Base-by-base conservation (phyloP, 78 protist genomes). In the Speleostelium caveatum region DNA sequence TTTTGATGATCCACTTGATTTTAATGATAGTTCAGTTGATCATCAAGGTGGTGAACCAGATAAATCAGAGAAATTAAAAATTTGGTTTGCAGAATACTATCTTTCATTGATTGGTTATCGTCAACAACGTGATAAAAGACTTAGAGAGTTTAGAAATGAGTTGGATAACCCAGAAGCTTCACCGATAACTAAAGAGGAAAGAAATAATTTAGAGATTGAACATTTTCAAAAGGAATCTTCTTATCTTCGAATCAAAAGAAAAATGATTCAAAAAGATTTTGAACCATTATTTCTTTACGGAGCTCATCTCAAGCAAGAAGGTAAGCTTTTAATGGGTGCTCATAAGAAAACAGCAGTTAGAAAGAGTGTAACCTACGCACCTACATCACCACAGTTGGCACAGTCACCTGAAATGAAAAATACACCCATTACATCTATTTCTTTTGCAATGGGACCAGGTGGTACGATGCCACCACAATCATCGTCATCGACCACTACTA, bases 1-100 rank as follows among this genome's bases (percentile, higher is more conserved):
- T 24, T 83, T 83, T 60, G 79, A 69, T 83, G 72, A 80, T 56
- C 10, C 2, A 21, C 24, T n/a, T 39, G 49, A 49, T 39, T 17
- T 51, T 19, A 38, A 41, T 33, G 36, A 41, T 51, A 36, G 26
- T 3, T 22, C 30, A 32, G 65, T 30, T 6, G 26, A 56, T 55
- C 26, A 53, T n/a, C 30, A 58, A 6, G 39, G 58, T 58, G 49
- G 53, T 12, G n/a, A 2, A 59, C 38, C 14, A 7, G 51, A 33
- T 14, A 53, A 51, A 35, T 26, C 69, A 24, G 66, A 21, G 1
- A 59, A 17, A 28, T 21, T 75, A 2, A 59, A 75, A 6, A 35
- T 16, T 33, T 83, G 91, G 91, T 39, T 83, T 22, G 16, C 41
- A 58, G 91, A 83, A 42, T 58, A 83, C 59, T 83, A 83, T 69